Conservation (phyloP, 2,329 filamentous ascomycete species). For the Mycocentrospora acerina region DNA sequence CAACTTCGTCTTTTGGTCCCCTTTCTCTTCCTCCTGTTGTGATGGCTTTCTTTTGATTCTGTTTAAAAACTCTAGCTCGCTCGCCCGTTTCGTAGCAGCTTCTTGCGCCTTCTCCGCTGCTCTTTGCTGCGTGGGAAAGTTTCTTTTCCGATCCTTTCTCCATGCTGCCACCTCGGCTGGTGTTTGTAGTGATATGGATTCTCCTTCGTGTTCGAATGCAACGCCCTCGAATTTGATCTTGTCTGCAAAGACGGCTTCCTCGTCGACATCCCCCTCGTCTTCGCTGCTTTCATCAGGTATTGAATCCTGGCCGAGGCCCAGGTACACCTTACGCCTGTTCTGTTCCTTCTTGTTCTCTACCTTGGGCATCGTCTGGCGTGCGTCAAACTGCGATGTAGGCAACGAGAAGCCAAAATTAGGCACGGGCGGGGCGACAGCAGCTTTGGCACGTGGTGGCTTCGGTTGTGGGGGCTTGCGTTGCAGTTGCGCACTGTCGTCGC, state of each 20-base stretch:
- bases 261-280: constrained; percentile 70
- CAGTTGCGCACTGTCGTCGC: constrained; percentile 8
- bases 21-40: constrained; percentile 14
- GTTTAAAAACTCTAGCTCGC: constrained; percentile 44
- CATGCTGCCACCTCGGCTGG: constrained; percentile 73
- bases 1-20: not conserved
- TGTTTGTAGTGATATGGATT: constrained; percentile 55
- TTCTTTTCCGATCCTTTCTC: constrained; percentile 76
- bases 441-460: constrained; percentile 38
- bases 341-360: constrained; percentile 44
- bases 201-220: constrained; percentile 59
- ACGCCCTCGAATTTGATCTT: constrained; percentile 54
- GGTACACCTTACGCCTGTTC: constrained; percentile 70
- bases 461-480: constrained; percentile 14
- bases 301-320: constrained; percentile 69
- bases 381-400: constrained; percentile 15
- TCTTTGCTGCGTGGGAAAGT: constrained; percentile 77
- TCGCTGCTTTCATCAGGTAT: constrained; percentile 48
- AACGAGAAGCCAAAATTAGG: constrained; percentile 40
- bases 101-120: constrained; percentile 63
- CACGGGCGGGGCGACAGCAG: constrained; percentile 36
- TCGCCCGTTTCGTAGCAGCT: constrained; percentile 21
- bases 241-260: constrained; percentile 57
- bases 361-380: constrained; percentile 3
- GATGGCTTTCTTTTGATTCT: constrained; percentile 24